Conservation (phyloP, 805 yeast genomes). For the Metschnikowia peoriensis region DNA sequence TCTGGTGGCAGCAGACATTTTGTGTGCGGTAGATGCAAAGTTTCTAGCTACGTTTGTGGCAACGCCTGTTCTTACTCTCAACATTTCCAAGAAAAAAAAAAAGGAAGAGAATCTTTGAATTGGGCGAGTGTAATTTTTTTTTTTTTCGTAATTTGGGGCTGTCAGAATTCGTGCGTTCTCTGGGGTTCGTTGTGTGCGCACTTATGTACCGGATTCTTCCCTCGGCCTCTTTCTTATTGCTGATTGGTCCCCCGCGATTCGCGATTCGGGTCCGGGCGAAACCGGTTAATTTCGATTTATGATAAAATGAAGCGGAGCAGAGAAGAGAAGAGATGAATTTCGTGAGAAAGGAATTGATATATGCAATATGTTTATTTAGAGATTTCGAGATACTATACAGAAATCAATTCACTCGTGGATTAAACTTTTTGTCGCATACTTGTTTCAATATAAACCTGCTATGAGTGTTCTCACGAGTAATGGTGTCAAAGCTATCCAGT, state of each 20-base stretch:
- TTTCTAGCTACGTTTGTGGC: conserved; percentile 21
- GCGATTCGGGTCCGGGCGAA: not conserved
- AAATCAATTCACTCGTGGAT: no score
- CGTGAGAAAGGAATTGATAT: no score
- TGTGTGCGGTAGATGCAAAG: conserved; percentile 28
- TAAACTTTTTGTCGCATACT: no score
- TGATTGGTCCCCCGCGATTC: conserved; percentile 6
- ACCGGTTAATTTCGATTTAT: not conserved
- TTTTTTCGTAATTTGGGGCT: not conserved
- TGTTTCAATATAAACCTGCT: no score
- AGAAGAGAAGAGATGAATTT: no score
- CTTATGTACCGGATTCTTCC: conserved; percentile 7
- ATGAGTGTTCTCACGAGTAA: no score
- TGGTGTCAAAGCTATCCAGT: no score
- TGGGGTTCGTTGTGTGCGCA: conserved; percentile 1
- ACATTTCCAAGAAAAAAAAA: conserved; percentile 10
- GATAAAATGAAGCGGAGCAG: no score
- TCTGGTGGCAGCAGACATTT: conserved; percentile 44
- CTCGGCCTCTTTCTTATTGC: conserved; percentile 7
- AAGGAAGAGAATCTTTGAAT: not conserved
- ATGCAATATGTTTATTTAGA: no score
- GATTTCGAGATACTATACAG: no score
- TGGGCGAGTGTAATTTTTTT: conserved; percentile 1
- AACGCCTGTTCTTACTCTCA: conserved; percentile 17
- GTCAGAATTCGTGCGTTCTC: conserved; percentile 1